These are phyloP conservation scores for Dendrobium nobile DNA, from an alignment of 106 monocot species.

Conservation along the genomic window DNA sequence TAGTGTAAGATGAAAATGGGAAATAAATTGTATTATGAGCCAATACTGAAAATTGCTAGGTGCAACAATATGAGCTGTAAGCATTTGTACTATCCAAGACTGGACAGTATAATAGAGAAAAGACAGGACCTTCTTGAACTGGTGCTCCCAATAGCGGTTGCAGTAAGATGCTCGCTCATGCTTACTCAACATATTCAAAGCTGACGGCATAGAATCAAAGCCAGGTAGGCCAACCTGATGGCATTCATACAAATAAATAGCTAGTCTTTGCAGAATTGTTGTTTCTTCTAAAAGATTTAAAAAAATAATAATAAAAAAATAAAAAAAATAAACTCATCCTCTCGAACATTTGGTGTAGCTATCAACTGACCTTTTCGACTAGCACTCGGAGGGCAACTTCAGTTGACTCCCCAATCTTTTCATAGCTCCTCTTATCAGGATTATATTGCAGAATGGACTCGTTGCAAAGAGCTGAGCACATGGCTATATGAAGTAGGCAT, in stretches of 20 bases:
- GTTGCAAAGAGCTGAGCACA: conserved; percentile 99
- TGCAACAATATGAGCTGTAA: not conserved
- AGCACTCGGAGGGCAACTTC: conserved; percentile 98
- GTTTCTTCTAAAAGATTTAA: not conserved
- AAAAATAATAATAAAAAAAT: no score
- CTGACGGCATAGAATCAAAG: conserved; percentile 99
- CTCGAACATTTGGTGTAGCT: not conserved
- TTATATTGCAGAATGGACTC: conserved; percentile 97
- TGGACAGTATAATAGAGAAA: not conserved
- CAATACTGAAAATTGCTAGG: not conserved
- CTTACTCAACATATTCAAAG: conserved; percentile 82
- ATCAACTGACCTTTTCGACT: conserved; percentile 80
- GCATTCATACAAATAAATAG: conserved; percentile 11
- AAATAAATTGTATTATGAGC: not conserved
- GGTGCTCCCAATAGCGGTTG: conserved; percentile 95
- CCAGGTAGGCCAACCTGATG: conserved; percentile 98
- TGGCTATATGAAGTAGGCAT: conserved; percentile 94
- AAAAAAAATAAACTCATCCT: not conserved
- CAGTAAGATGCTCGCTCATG: conserved; percentile 97
- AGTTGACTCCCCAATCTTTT: conserved; percentile 99
- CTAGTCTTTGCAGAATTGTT: conserved; percentile 6
- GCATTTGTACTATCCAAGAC: not conserved
- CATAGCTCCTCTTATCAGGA: conserved; percentile 92
- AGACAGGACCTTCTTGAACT: conserved; percentile 85
- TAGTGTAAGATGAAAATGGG: not conserved